Conservation (phyloP, 208 protist species). For the Chromosphaera perkinsii region DNA sequence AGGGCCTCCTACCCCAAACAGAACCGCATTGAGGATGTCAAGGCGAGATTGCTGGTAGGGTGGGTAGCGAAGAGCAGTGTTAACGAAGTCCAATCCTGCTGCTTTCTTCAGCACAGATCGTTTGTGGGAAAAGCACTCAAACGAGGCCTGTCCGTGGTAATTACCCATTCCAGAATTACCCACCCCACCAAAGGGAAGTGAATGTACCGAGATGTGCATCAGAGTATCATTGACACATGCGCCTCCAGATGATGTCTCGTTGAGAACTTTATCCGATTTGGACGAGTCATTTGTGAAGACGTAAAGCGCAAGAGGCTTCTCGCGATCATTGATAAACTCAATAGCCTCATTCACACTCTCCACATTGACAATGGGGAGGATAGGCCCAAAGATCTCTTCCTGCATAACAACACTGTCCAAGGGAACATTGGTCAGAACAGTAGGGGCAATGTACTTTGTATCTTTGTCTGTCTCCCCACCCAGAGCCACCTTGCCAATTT, state of each 20-base stretch:
- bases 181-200: slow-evolving; percentile 79
- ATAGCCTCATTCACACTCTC: slow-evolving; percentile 29
- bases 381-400: slow-evolving; percentile 42
- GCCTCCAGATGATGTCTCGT: slow-evolving; percentile 53
- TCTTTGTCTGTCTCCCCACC: slow-evolving; percentile 56
- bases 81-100: background rate
- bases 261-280: slow-evolving; percentile 34
- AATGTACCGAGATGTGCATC: slow-evolving; percentile 43
- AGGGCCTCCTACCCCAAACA: too few species aligned
- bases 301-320: slow-evolving; percentile 76
- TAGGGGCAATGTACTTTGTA: slow-evolving; percentile 59
- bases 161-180: slow-evolving; percentile 70
- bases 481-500: slow-evolving; percentile 41
- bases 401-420: slow-evolving; percentile 46
- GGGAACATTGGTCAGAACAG: slow-evolving; percentile 54
- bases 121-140: slow-evolving; percentile 40
- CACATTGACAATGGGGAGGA: slow-evolving; percentile 19
- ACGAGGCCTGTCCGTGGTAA: slow-evolving; percentile 65
- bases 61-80: background rate
- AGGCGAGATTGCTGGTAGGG: too few species aligned
- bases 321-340: slow-evolving; percentile 47
- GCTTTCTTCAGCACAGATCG: background rate
- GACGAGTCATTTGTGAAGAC: slow-evolving; percentile 59
- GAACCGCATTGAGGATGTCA: too few species aligned
- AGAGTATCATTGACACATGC: slow-evolving; percentile 66